phyloP scores from a whole-genome alignment of 2,329 filamentous ascomycete species.

The Sphaerulina vaccinii region DNA sequence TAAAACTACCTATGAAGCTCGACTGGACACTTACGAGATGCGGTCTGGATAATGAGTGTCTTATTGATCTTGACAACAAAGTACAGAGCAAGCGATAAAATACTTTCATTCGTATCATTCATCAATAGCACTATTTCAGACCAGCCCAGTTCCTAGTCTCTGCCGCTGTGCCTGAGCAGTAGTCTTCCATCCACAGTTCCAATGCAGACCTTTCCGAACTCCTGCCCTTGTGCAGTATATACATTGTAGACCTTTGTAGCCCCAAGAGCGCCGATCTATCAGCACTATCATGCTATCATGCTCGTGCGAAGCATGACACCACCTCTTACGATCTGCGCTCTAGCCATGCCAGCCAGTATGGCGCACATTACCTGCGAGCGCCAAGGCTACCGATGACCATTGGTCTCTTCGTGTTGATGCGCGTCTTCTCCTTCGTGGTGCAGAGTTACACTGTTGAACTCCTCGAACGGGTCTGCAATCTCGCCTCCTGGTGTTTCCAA shows the following conservation, averaged over 20 bases:
- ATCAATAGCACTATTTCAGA: slow-evolving; percentile 10
- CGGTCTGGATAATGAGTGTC: too few species aligned
- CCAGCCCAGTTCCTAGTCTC: not conserved
- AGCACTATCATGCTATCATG: not conserved
- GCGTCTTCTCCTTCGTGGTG: slow-evolving; percentile 85
- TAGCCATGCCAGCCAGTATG: not conserved
- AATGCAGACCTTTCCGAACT: slow-evolving; percentile 4
- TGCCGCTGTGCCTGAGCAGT: slow-evolving; percentile 8
- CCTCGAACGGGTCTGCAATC: slow-evolving; percentile 85
- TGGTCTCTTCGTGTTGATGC: slow-evolving; percentile 15
- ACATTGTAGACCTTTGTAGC: slow-evolving; percentile 4
- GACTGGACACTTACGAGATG: too few species aligned
- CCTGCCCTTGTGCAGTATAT: slow-evolving; percentile 25
- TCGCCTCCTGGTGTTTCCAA: slow-evolving; percentile 82
- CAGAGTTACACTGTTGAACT: slow-evolving; percentile 97
- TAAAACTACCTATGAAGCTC: too few species aligned
- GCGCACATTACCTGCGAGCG: slow-evolving; percentile 1
- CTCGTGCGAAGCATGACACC: not conserved
- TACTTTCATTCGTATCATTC: slow-evolving; percentile 10
- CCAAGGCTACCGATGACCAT: slow-evolving; percentile 28
- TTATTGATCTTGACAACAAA: too few species aligned
- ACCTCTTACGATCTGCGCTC: not conserved
- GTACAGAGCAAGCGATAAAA: not conserved
- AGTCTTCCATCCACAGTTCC: slow-evolving; percentile 1
- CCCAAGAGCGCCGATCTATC: not conserved